These are phyloP conservation scores for Penicillium sp. DNA, from an alignment of 2,329 filamentous ascomycete species.

Conservation along the genomic window DNA sequence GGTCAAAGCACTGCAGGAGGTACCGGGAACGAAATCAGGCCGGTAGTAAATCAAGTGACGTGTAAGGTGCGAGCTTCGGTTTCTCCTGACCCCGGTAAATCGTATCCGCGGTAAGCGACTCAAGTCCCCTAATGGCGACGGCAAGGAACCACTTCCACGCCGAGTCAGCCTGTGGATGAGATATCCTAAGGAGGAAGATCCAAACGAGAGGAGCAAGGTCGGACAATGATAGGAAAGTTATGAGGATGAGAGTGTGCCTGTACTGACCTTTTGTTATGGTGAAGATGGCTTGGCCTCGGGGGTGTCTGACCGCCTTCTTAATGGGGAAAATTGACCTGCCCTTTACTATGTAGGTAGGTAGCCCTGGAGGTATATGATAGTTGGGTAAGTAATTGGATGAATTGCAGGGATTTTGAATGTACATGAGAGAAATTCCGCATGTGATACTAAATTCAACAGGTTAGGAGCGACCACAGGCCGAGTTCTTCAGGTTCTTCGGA, in stretches of 20 bases:
- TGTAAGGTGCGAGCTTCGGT: conserved; percentile 11
- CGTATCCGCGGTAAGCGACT: conserved; percentile 17
- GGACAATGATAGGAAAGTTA: conserved; percentile 10
- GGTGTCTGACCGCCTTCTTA: conserved; percentile 15
- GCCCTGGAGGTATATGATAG: not conserved
- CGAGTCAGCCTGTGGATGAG: conserved; percentile 8
- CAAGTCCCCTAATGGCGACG: conserved; percentile 14
- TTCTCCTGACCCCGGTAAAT: conserved; percentile 20
- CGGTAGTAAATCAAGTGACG: conserved; percentile 1
- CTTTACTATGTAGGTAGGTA: not conserved
- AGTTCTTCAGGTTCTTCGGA: not conserved
- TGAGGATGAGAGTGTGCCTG: conserved; percentile 11
- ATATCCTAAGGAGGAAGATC: not conserved
- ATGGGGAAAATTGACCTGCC: conserved; percentile 1
- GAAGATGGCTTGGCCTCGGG: conserved; percentile 12
- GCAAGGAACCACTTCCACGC: conserved; percentile 14
- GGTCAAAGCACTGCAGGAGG: not conserved
- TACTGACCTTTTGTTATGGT: conserved; percentile 20
- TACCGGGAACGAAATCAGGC: not conserved
- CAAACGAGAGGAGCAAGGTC: conserved; percentile 6
- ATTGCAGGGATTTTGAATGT: not conserved
- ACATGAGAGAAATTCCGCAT: not conserved
- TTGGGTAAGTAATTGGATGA: not conserved
- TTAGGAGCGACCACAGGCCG: not conserved
- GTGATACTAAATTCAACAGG: not conserved